Conservation (phyloP, 75 land plant genomes). For the Sequoia sempervirens region DNA sequence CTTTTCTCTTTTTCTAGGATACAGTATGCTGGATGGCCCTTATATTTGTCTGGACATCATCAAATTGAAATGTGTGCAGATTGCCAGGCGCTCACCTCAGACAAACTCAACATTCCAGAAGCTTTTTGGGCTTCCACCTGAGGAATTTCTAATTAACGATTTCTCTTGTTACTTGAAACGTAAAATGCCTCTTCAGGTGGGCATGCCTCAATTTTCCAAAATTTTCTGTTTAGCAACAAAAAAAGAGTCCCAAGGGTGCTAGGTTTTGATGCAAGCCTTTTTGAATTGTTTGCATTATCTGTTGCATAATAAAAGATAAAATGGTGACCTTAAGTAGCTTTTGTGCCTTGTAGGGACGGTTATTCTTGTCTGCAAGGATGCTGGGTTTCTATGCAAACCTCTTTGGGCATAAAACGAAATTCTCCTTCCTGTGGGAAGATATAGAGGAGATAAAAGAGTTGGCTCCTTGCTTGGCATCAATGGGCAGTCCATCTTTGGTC, state of each 20-base stretch:
- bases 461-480: constrained; percentile 58
- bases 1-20: background rate
- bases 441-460: constrained; percentile 71
- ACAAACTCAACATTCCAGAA: constrained; percentile 83
- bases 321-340: background rate
- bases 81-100: constrained; percentile 68
- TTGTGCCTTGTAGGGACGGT: constrained; percentile 63
- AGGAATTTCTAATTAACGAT: constrained; percentile 95
- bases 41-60: constrained; percentile 5
- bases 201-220: background rate
- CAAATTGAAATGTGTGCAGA: constrained; percentile 24
- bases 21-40: background rate
- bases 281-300: constrained; percentile 31
- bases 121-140: constrained; percentile 78
- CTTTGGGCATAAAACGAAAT: constrained; percentile 90
- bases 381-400: constrained; percentile 78
- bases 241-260: constrained; percentile 29
- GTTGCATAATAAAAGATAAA: background rate
- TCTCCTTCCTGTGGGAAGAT: constrained; percentile 86
- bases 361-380: constrained; percentile 72
- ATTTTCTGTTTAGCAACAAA: background rate
- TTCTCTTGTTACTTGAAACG: constrained; percentile 84
- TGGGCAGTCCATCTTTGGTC: constrained; percentile 70
- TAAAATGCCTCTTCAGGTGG: constrained; percentile 82
- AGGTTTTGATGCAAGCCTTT: constrained; percentile 72